A percentile compares a stretch with the other conserved stretches of the same genome.
These are phyloP conservation scores for Berberis vulgaris DNA, from an alignment of 164 flowering plant species.

Conservation along the genomic window DNA sequence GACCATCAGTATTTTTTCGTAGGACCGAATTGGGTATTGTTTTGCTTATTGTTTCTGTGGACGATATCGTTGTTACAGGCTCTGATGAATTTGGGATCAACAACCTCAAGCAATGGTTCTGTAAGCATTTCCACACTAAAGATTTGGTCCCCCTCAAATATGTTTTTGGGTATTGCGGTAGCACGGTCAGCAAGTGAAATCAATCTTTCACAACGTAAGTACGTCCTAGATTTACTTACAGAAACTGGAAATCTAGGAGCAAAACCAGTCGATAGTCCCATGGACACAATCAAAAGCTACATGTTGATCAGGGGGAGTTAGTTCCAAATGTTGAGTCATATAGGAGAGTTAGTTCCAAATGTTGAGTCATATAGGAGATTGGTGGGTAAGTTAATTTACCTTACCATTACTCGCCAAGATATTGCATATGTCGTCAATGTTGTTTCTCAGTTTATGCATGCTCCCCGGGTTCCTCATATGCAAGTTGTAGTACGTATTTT, in stretches of 20 bases:
- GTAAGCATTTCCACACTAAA: not conserved
- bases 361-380: not conserved
- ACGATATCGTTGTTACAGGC: not conserved
- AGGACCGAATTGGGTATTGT: not conserved
- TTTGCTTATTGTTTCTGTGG: not conserved
- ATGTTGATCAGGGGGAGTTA: not conserved
- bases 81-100: not conserved
- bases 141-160: not conserved
- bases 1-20: not conserved
- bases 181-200: not conserved
- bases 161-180: not conserved
- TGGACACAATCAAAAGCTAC: not conserved
- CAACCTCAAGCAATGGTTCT: not conserved
- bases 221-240: not conserved
- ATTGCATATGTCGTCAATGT: not conserved
- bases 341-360: not conserved
- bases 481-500: not conserved
- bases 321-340: not conserved
- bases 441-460: slow-evolving; percentile 1
- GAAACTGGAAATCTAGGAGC: not conserved
- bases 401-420: not conserved
- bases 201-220: not conserved
- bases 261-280: not conserved
- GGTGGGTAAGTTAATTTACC: not conserved
- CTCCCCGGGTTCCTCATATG: not conserved